phyloP scores from a whole-genome alignment of 176 grass and related monocot genomes.

The Panicum miliaceum region DNA sequence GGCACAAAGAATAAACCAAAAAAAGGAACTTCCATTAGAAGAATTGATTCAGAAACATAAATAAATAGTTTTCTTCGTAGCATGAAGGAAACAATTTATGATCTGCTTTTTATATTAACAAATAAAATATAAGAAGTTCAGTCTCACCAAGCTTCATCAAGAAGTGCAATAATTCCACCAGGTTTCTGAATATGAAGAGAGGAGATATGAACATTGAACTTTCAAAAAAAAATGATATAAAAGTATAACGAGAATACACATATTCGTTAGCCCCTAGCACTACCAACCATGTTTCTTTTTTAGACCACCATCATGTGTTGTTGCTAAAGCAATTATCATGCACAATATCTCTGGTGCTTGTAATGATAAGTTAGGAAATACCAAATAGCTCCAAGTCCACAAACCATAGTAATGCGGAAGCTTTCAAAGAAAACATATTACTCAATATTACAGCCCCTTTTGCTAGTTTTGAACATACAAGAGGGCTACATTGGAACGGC shows the following conservation, averaged over 20 bases:
- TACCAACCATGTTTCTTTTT: not conserved
- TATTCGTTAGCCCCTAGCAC: not conserved
- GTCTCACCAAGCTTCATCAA: slow-evolving; percentile 93
- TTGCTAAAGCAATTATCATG: slow-evolving; percentile 20
- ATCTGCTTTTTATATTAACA: slow-evolving; percentile 14
- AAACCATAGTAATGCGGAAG: slow-evolving; percentile 22
- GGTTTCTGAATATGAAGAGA: slow-evolving; percentile 75
- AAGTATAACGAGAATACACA: not conserved
- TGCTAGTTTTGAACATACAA: slow-evolving; percentile 3
- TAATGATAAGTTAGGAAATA: slow-evolving; percentile 9
- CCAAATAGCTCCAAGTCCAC: slow-evolving; percentile 3
- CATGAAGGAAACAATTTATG: slow-evolving; percentile 33
- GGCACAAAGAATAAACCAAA: slow-evolving; percentile 29
- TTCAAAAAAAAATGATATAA: slow-evolving; percentile 1
- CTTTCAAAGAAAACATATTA: slow-evolving; percentile 5
- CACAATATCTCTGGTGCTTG: slow-evolving; percentile 13
- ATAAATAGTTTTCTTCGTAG: slow-evolving; percentile 38
- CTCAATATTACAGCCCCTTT: slow-evolving; percentile 14
- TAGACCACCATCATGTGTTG: not conserved
- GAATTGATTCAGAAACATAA: slow-evolving; percentile 25
- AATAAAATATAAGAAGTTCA: slow-evolving; percentile 35
- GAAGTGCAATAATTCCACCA: slow-evolving; percentile 80
- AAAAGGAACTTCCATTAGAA: slow-evolving; percentile 40
- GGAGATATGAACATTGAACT: slow-evolving; percentile 24
- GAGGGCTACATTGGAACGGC: not conserved